phyloP scores from a whole-genome alignment of 257 asterid genomes.

The Solanum acaule region DNA sequence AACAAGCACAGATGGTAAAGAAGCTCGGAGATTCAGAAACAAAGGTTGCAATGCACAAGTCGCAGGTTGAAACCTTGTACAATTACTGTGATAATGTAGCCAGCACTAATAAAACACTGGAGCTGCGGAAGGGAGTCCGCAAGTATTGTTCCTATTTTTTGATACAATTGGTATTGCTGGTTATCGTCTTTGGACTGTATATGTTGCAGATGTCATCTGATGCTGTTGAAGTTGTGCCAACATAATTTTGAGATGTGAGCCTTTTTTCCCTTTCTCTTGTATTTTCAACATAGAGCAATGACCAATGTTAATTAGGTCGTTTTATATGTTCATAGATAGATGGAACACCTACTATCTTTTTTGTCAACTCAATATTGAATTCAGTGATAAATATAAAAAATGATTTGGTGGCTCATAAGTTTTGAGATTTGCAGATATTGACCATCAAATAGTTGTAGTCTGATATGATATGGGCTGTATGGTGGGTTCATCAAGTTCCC shows the following conservation, averaged over 20 bases:
- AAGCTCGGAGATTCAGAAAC: slow-evolving; percentile 31
- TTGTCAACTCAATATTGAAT: not conserved
- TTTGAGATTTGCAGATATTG: not conserved
- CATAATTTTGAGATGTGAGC: slow-evolving; percentile 28
- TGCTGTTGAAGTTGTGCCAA: slow-evolving; percentile 46
- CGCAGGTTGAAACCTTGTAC: slow-evolving; percentile 31
- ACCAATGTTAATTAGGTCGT: not conserved
- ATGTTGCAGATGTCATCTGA: slow-evolving; percentile 25
- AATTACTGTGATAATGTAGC: slow-evolving; percentile 26
- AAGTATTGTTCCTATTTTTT: slow-evolving; percentile 44
- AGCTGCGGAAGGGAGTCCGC: slow-evolving; percentile 32
- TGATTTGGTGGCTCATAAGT: not conserved
- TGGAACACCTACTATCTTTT: not conserved
- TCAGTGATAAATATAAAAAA: not conserved
- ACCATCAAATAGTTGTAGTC: not conserved
- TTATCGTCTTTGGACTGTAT: slow-evolving; percentile 19
- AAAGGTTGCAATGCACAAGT: slow-evolving; percentile 36
- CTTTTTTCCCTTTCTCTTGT: not conserved
- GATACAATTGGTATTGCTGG: slow-evolving; percentile 41
- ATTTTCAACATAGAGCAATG: not conserved
- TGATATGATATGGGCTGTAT: not conserved
- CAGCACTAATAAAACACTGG: slow-evolving; percentile 19
- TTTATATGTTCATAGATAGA: not conserved
- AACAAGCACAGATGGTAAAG: slow-evolving; percentile 34
- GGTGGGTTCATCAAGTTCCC: not conserved